Conservation (phyloP, 495 filamentous ascomycete species). For the Glutinoglossum americanum region DNA sequence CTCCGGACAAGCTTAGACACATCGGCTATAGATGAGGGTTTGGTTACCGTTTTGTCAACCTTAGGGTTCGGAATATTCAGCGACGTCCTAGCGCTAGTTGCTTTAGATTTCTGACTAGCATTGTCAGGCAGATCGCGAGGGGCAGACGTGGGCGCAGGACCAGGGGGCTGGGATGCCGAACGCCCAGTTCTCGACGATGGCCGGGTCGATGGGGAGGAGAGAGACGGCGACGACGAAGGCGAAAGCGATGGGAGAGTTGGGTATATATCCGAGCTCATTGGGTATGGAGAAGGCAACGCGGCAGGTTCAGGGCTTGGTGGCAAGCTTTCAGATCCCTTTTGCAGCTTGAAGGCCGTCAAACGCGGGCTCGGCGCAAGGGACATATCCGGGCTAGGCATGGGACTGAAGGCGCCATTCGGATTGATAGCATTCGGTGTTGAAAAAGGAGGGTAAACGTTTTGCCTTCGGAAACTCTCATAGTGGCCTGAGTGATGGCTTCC, state of each 20-base stretch:
- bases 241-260: conserved; percentile 4
- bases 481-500: conserved; percentile 91
- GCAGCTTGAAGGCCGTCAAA: conserved; percentile 9
- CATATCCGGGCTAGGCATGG: conserved; percentile 20
- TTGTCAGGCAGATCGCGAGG: conserved; percentile 11
- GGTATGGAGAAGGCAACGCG: not conserved
- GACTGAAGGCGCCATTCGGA: conserved; percentile 44
- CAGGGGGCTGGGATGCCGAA: not conserved
- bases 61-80: not conserved
- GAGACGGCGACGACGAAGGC: conserved; percentile 18
- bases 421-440: conserved; percentile 64
- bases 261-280: not conserved
- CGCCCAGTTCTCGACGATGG: not conserved
- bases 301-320: not conserved
- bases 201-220: conserved; percentile 4
- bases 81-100: conserved; percentile 5
- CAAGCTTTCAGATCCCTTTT: not conserved
- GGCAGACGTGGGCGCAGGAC: conserved; percentile 15
- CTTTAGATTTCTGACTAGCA: conserved; percentile 3
- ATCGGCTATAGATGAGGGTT: not conserved
- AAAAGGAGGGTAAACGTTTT: conserved; percentile 51
- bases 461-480: conserved; percentile 92
- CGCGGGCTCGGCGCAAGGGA: conserved; percentile 12
- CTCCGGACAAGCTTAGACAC: conserved; percentile 22
- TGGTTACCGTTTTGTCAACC: not conserved